Evolutionary conservation across 345 rosid genomes (phyloP).

Genomic region (Salix caprea): DNA sequence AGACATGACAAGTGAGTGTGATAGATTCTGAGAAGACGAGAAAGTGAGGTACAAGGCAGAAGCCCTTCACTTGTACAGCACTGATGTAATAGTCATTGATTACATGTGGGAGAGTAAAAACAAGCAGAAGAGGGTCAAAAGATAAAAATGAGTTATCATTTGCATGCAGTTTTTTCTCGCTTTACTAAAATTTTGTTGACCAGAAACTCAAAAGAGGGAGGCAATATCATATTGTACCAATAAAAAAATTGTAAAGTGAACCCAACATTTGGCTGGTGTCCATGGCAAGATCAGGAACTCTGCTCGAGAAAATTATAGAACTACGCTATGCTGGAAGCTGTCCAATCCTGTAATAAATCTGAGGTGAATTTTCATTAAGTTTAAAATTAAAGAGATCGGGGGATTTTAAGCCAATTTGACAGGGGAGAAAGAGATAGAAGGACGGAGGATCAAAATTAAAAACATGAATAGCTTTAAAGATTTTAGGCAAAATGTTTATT

Average conservation of each 20-base stretch:
- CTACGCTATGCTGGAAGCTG: not conserved
- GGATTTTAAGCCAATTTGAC: too few relatives aligned
- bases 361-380: too few relatives aligned
- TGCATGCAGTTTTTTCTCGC: not conserved
- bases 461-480: too few relatives aligned
- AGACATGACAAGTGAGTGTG: constrained; percentile 3
- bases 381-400: too few relatives aligned
- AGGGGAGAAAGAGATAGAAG: too few relatives aligned
- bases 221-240: constrained; percentile 27
- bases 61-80: not conserved
- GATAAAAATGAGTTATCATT: constrained; percentile 12
- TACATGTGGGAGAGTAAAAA: constrained; percentile 9
- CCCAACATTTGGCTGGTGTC: not conserved
- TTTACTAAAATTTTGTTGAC: constrained; percentile 19
- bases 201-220: constrained; percentile 1
- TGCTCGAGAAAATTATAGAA: not conserved
- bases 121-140: constrained; percentile 15
- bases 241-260: constrained; percentile 4
- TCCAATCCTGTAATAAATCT: too few relatives aligned
- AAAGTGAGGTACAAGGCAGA: not conserved
- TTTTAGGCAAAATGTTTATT: too few relatives aligned
- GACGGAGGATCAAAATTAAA: too few relatives aligned
- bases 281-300: not conserved
- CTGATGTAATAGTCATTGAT: not conserved
- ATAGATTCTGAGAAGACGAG: constrained; percentile 5